Conservation (phyloP, 2,329 filamentous ascomycete species). For the Tolypocladium pustulatum region DNA sequence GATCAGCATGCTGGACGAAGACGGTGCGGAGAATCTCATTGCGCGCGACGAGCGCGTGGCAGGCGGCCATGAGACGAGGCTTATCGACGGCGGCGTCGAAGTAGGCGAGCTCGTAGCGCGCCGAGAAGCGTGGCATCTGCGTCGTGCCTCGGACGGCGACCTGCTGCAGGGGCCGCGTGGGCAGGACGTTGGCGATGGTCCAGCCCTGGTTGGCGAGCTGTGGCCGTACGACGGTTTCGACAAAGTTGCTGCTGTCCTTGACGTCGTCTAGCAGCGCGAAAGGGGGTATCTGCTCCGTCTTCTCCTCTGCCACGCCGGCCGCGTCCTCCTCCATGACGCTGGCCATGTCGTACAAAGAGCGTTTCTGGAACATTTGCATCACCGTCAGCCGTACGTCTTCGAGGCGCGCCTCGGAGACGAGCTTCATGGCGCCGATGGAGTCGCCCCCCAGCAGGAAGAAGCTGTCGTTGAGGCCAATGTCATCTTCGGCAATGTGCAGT, state of each 20-base stretch:
- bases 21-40: slow-evolving; percentile 59
- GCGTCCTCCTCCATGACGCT: slow-evolving; percentile 23
- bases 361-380: slow-evolving; percentile 42
- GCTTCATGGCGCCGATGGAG: slow-evolving; percentile 50
- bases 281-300: background rate
- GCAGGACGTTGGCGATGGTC: slow-evolving; percentile 44
- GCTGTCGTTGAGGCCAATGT: slow-evolving; percentile 43
- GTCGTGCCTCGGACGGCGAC: slow-evolving; percentile 49
- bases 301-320: background rate
- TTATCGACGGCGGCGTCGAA: slow-evolving; percentile 41
- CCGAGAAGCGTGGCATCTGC: slow-evolving; percentile 46
- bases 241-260: slow-evolving; percentile 28
- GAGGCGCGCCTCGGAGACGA: slow-evolving; percentile 43
- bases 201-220: slow-evolving; percentile 39
- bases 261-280: slow-evolving; percentile 36
- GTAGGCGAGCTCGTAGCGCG: slow-evolving; percentile 55
- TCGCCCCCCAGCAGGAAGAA: slow-evolving; percentile 53
- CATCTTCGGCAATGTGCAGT: slow-evolving; percentile 29
- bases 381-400: slow-evolving; percentile 40
- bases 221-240: slow-evolving; percentile 37
- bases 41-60: slow-evolving; percentile 43
- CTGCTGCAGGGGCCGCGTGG: slow-evolving; percentile 47
- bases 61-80: slow-evolving; percentile 35
- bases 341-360: slow-evolving; percentile 41
- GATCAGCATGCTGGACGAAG: slow-evolving; percentile 42